A percentile compares a stretch with the other conserved stretches of the same genome.
phyloP scores from a whole-genome alignment of 2,329 filamentous ascomycete species.

The Zasmidium cellare region DNA sequence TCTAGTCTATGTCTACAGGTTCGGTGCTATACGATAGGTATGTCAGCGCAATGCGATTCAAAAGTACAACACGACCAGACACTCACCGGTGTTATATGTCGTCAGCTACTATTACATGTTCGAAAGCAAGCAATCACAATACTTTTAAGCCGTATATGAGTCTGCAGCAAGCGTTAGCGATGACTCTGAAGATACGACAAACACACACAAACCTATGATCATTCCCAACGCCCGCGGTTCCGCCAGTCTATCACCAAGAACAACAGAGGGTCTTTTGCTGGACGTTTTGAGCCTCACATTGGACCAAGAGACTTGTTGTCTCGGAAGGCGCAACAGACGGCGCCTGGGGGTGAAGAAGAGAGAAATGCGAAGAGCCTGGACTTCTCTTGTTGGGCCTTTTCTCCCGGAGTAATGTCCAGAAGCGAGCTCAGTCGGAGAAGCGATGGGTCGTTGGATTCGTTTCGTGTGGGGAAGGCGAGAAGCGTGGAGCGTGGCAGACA shows the following conservation, averaged over 20 bases:
- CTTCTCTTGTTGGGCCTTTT: neutral
- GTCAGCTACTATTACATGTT: slow-evolving; percentile 33
- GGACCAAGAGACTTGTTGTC: slow-evolving; percentile 5
- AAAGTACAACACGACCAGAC: neutral
- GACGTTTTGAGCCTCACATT: slow-evolving; percentile 21
- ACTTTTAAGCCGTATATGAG: slow-evolving; percentile 21
- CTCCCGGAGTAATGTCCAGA: neutral
- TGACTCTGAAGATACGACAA: slow-evolving; percentile 1
- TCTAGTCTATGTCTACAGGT: slow-evolving; percentile 37
- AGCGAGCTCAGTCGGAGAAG: neutral
- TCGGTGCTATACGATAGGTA: slow-evolving; percentile 16
- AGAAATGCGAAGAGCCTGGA: slow-evolving; percentile 7
- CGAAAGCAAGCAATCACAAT: slow-evolving; percentile 13
- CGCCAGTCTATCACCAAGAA: slow-evolving; percentile 20
- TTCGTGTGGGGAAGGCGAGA: neutral
- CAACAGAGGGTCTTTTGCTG: slow-evolving; percentile 13
- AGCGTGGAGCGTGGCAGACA: neutral
- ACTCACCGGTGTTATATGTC: slow-evolving; percentile 21
- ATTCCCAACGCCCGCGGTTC: slow-evolving; percentile 25
- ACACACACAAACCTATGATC: slow-evolving; percentile 28
- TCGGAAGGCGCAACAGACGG: slow-evolving; percentile 9
- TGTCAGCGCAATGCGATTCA: neutral
- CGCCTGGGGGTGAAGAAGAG: slow-evolving; percentile 4
- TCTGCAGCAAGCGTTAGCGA: slow-evolving; percentile 16
- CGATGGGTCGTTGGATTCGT: neutral